Evolutionary conservation across 176 grass and related monocot species (phyloP).

Genomic region (Avena insularis): DNA sequence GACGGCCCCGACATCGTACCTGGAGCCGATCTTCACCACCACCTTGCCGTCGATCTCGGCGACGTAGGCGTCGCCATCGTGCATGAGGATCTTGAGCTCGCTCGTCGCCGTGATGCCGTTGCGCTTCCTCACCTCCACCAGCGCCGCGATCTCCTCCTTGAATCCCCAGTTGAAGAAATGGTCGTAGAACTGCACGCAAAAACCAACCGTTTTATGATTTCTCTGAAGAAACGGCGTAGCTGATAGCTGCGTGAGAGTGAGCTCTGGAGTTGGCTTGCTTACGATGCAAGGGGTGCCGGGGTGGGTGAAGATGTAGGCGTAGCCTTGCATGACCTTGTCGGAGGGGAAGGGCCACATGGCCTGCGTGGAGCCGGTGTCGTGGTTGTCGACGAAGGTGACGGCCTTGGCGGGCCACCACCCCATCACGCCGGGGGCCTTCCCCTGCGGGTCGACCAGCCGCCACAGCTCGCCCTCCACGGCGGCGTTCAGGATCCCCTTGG

Average conservation of each 20-base stretch:
- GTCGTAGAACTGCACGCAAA: conserved; percentile 48
- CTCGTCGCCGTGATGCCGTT: conserved; percentile 45
- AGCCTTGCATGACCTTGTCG: conserved; percentile 81
- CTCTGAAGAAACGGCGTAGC: not conserved
- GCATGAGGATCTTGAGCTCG: conserved; percentile 29
- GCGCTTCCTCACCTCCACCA: conserved; percentile 49
- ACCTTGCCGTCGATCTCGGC: conserved; percentile 52
- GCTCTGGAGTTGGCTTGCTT: not conserved
- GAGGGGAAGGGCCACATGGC: conserved; percentile 65
- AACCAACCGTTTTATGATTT: not conserved
- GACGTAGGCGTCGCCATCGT: conserved; percentile 46
- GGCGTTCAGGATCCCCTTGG: not conserved
- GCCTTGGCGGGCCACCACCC: conserved; percentile 69
- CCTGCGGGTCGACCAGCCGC: conserved; percentile 43
- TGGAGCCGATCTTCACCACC: conserved; percentile 41
- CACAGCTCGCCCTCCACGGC: conserved; percentile 44
- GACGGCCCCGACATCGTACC: conserved; percentile 41
- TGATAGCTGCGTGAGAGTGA: no score
- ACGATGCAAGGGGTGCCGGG: conserved; percentile 74
- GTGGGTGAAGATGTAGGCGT: conserved; percentile 82
- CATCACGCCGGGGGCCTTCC: conserved; percentile 70
- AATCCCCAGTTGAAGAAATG: conserved; percentile 48
- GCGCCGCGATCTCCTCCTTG: conserved; percentile 40
- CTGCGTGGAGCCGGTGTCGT: conserved; percentile 84
- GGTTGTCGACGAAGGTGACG: conserved; percentile 84